phyloP scores from a whole-genome alignment of 176 grass and related monocot genomes.

The sorghum (Sorghum bicolor) region DNA sequence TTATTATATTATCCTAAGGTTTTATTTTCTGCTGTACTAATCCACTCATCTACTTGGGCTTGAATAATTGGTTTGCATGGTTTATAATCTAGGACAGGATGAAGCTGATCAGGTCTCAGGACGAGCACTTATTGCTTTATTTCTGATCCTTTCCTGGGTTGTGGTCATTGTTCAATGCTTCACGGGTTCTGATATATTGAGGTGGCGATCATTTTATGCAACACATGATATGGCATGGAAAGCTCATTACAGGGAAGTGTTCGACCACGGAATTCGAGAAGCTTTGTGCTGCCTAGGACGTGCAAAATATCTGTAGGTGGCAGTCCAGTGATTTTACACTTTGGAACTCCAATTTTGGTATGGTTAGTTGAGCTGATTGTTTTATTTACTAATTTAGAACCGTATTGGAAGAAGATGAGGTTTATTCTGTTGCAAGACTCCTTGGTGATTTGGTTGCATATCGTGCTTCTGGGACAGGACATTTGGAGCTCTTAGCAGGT shows the following conservation, averaged over 20 bases:
- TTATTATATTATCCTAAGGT: constrained; percentile 1
- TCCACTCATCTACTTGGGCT: constrained; percentile 17
- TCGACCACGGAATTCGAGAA: constrained; percentile 95
- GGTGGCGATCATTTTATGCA: constrained; percentile 95
- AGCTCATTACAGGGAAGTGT: constrained; percentile 97
- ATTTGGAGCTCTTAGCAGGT: constrained; percentile 97
- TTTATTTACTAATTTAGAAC: constrained; percentile 50
- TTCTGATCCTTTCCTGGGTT: constrained; percentile 77
- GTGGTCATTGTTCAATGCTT: constrained; percentile 81
- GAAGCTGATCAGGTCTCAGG: constrained; percentile 51
- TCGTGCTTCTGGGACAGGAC: constrained; percentile 97
- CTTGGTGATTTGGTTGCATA: constrained; percentile 97
- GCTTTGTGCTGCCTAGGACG: constrained; percentile 95
- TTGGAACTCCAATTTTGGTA: constrained; percentile 16
- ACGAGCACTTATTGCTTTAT: constrained; percentile 53
- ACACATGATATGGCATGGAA: constrained; percentile 99
- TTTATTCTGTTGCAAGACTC: constrained; percentile 93
- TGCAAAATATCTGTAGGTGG: constrained; percentile 86
- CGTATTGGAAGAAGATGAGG: constrained; percentile 91
- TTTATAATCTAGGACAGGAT: constrained; percentile 77
- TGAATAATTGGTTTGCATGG: constrained; percentile 38
- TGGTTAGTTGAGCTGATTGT: neutral
- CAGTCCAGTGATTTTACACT: constrained; percentile 22
- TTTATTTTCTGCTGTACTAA: constrained; percentile 13
- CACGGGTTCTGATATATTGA: constrained; percentile 85